Conservation (phyloP, 2,329 filamentous ascomycete genomes). For the Fusarium sp. region DNA sequence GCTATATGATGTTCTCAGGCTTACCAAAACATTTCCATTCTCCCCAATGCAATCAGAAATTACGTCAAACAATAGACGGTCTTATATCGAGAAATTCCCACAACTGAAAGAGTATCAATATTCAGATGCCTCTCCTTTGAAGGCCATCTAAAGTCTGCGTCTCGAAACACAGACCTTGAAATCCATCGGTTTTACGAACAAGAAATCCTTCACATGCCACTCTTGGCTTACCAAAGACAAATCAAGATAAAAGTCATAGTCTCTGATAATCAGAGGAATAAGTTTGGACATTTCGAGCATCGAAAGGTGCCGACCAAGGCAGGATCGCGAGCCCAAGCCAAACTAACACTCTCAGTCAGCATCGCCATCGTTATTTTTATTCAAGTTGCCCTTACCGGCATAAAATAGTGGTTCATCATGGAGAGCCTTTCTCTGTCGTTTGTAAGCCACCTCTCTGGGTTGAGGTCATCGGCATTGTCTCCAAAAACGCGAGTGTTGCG, state of each 20-base stretch:
- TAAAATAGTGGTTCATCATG: conserved; percentile 28
- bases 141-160: no score
- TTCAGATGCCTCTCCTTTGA: no score
- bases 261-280: conserved; percentile 5
- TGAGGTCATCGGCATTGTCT: conserved; percentile 13
- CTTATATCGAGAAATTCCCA: no score
- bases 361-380: background rate
- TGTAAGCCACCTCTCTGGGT: conserved; percentile 28
- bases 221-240: background rate
- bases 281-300: conserved; percentile 31
- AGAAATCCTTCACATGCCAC: conserved; percentile 3
- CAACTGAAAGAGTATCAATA: no score
- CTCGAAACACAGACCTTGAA: conserved; percentile 6
- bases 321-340: conserved; percentile 21
- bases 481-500: conserved; percentile 21
- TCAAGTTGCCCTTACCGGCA: conserved; percentile 15
- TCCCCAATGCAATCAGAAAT: no score
- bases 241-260: conserved; percentile 15
- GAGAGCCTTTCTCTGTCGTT: background rate
- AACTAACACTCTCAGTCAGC: conserved; percentile 16
- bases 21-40: no score
- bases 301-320: conserved; percentile 13
- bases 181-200: conserved; percentile 16
- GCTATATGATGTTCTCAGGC: no score
- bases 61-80: no score